Evolutionary conservation across 31 red algal genomes (phyloP).

Genomic region (Odonthalia washingtoniensis): DNA sequence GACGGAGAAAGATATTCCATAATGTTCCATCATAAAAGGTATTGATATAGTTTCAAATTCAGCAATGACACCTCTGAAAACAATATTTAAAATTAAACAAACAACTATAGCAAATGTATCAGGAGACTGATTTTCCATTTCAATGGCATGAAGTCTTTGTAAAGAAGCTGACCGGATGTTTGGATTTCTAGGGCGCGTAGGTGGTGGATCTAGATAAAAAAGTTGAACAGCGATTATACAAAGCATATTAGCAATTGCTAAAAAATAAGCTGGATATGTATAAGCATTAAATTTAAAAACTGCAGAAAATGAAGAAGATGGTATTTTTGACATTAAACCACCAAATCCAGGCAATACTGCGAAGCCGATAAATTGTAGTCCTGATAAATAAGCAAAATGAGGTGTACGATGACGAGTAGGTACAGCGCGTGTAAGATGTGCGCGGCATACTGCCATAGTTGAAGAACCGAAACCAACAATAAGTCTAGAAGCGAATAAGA

Average conservation of each 20-base stretch:
- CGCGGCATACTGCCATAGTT: constrained; percentile 90
- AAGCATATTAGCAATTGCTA: constrained; percentile 65
- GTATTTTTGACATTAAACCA: constrained; percentile 65
- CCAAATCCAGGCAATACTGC: constrained; percentile 88
- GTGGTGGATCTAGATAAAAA: constrained; percentile 76
- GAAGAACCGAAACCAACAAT: constrained; percentile 89
- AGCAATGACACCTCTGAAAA: constrained; percentile 83
- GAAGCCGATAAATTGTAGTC: constrained; percentile 93
- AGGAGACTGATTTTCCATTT: background rate
- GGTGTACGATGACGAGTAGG: constrained; percentile 57
- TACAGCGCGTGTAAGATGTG: constrained; percentile 83
- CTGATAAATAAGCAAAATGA: constrained; percentile 92
- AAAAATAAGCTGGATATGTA: constrained; percentile 84
- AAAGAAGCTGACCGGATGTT: background rate
- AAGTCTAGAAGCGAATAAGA: constrained; percentile 68
- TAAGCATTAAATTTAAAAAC: constrained; percentile 68
- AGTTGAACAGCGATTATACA: constrained; percentile 43
- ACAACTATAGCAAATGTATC: constrained; percentile 65
- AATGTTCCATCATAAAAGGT: constrained; percentile 79
- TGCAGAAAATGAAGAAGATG: constrained; percentile 24
- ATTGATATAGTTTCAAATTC: constrained; percentile 83
- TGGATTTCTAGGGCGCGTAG: background rate
- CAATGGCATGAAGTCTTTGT: background rate
- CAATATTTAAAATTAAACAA: constrained; percentile 85
- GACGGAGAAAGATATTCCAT: constrained; percentile 43